A percentile compares a stretch with the other conserved stretches of the same genome.
Conservation (phyloP, 371 early-diverging fungal genomes). For the Rhizopus stolonifer region DNA sequence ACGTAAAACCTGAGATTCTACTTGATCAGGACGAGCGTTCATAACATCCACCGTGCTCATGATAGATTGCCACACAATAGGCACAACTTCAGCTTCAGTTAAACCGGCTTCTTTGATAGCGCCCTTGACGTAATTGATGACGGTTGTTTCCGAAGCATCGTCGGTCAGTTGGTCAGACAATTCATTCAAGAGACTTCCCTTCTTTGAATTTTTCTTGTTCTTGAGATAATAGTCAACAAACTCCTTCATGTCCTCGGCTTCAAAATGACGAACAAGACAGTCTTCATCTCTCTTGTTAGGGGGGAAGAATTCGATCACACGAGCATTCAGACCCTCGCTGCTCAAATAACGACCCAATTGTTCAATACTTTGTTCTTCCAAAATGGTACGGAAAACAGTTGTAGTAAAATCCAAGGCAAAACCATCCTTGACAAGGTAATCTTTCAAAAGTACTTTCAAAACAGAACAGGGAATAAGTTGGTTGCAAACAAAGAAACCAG, state of each 20-base stretch:
- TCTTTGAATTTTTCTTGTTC: conserved; percentile 67
- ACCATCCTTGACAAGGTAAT: conserved; percentile 92
- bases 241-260: conserved; percentile 86
- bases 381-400: conserved; percentile 76
- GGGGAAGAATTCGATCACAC: conserved; percentile 88
- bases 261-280: conserved; percentile 87
- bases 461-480: conserved; percentile 69
- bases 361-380: conserved; percentile 73
- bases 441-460: conserved; percentile 78
- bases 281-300: conserved; percentile 87
- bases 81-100: conserved; percentile 73
- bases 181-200: conserved; percentile 60
- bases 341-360: conserved; percentile 71
- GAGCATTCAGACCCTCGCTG: conserved; percentile 70
- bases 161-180: conserved; percentile 64
- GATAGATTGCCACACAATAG: conserved; percentile 81
- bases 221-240: conserved; percentile 79
- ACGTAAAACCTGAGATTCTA: conserved; percentile 72
- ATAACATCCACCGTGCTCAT: conserved; percentile 76
- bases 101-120: conserved; percentile 73
- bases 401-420: conserved; percentile 80
- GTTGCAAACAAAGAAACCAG: conserved; percentile 72
- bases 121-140: conserved; percentile 63
- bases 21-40: conserved; percentile 73
- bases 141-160: conserved; percentile 53